phyloP scores from a whole-genome alignment of 2,329 filamentous ascomycete genomes.

The Cytospora paraplurivora region DNA sequence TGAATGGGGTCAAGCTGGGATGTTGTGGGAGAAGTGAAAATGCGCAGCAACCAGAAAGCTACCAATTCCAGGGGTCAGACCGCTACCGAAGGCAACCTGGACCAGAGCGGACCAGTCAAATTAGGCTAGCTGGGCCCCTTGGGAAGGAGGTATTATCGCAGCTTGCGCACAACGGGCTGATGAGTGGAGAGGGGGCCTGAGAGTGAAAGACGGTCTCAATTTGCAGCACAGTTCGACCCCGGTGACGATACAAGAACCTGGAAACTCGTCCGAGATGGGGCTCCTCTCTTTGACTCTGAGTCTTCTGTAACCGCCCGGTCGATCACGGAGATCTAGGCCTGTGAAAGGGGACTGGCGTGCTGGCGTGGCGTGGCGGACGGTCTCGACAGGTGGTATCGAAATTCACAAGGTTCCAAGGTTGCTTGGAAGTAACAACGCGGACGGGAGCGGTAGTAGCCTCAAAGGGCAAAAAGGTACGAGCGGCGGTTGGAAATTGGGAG shows the following conservation, averaged over 20 bases:
- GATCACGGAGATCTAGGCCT: not conserved
- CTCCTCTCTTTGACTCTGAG: slow-evolving; percentile 4
- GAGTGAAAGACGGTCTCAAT: slow-evolving; percentile 22
- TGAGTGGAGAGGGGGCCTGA: slow-evolving; percentile 21
- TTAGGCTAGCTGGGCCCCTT: slow-evolving; percentile 23
- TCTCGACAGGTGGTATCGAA: not conserved
- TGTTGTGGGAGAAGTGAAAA: slow-evolving; percentile 26
- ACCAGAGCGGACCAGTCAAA: slow-evolving; percentile 24
- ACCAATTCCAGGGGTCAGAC: slow-evolving; percentile 28
- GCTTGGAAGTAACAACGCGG: too few relatives aligned
- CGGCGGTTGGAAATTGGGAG: slow-evolving; percentile 17
- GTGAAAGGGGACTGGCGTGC: not conserved
- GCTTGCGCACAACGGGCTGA: slow-evolving; percentile 15
- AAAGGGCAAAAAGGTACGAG: not conserved
- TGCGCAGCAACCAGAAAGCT: slow-evolving; percentile 18
- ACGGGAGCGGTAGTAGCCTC: too few relatives aligned
- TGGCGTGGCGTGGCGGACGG: not conserved
- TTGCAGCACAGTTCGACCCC: slow-evolving; percentile 22
- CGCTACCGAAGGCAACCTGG: slow-evolving; percentile 22
- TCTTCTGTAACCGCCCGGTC: slow-evolving; percentile 1
- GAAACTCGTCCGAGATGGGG: slow-evolving; percentile 22
- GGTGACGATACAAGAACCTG: slow-evolving; percentile 23
- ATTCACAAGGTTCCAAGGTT: slow-evolving; percentile 2
- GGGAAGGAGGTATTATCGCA: slow-evolving; percentile 26
- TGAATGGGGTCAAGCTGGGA: slow-evolving; percentile 24